A percentile compares a stretch with the other conserved stretches of the same genome.
These are phyloP conservation scores for Melanogaster broomeanus DNA, from an alignment of 768 basidiomycete genomes.

Conservation along the genomic window DNA sequence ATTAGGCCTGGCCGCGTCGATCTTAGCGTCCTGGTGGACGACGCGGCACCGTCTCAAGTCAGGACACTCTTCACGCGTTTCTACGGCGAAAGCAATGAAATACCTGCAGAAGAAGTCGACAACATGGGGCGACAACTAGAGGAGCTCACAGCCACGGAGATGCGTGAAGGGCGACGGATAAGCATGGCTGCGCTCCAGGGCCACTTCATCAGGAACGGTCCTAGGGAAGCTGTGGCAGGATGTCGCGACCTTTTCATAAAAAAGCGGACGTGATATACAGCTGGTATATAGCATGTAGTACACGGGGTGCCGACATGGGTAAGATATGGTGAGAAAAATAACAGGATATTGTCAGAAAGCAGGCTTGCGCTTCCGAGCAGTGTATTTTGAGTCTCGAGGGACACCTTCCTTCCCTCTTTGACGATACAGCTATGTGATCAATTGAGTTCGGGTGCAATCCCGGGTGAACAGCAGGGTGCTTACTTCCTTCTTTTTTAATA, in stretches of 20 bases:
- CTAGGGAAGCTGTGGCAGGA: constrained; percentile 53
- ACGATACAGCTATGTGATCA: constrained; percentile 63
- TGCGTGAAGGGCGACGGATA: constrained; percentile 54
- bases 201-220: constrained; percentile 79
- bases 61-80: constrained; percentile 78
- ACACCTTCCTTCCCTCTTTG: constrained; percentile 85
- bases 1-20: constrained; percentile 97
- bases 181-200: constrained; percentile 99
- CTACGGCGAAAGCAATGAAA: constrained; percentile 57
- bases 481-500: constrained; percentile 95
- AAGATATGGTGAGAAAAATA: constrained; percentile 4
- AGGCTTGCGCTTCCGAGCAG: constrained; percentile 84
- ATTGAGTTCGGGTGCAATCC: constrained; percentile 2
- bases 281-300: constrained; percentile 11
- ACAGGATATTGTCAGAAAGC: constrained; percentile 57
- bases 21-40: constrained; percentile 77
- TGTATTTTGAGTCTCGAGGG: constrained; percentile 84
- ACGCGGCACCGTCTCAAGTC: constrained; percentile 84
- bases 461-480: constrained; percentile 16
- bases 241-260: constrained; percentile 45
- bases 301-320: neutral
- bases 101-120: constrained; percentile 38
- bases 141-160: constrained; percentile 53
- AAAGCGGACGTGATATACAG: constrained; percentile 27
- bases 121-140: constrained; percentile 54